Evolutionary conservation across 2,329 filamentous ascomycete species (phyloP), one percentile per base, ranked within the genome.

Genomic region (Alternaria conjuncta): DNA sequence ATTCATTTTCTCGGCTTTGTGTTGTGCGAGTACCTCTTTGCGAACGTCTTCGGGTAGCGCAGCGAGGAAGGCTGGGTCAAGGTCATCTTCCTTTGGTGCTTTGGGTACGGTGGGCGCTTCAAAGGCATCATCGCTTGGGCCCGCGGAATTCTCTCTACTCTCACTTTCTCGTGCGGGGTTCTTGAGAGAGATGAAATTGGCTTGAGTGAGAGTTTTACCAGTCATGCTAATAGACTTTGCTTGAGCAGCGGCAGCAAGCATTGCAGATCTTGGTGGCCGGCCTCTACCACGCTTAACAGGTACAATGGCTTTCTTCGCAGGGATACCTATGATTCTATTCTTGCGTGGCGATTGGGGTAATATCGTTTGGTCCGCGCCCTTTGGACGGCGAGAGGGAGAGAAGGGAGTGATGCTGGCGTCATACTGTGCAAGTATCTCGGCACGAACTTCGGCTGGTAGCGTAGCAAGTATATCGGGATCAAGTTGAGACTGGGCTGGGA

Each of bases 381-480:
- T 80, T n/a, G 57, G 62, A 3, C 67, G 68, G 13, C 21, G 79
- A 57, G 77, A 78, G 68, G 63, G 78, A 67, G 70, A 72, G 30
- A 54, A 57, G 20, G 70, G 73, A 13, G 61, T 74, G 62, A 74
- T 64, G 8, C 58, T 66, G 23, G 69, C 66, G 6, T 76, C 77
- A 71, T 97, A 97, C 32, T 91, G 89, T 3, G 87, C 89, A 9
- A 97, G 80, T 1, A 98, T 84, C 79, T 98, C 96, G 2, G 89
- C 88, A 66, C 94, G 92, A 76, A 99, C 88, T 65, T 97, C 93
- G 41, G 91, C 89, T 0, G 96, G 96, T 1, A 99, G 84, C 1
- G 92, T 92, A 45, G 90, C 87, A 66, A 98, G 90, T 2, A 94
- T 92, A 45, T 95, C 93, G 0, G 89, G 89, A 73, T 99, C 96